These are phyloP conservation scores for Sporothrix dimorphospora DNA, from an alignment of 2,329 filamentous ascomycete genomes.

Conservation along the genomic window DNA sequence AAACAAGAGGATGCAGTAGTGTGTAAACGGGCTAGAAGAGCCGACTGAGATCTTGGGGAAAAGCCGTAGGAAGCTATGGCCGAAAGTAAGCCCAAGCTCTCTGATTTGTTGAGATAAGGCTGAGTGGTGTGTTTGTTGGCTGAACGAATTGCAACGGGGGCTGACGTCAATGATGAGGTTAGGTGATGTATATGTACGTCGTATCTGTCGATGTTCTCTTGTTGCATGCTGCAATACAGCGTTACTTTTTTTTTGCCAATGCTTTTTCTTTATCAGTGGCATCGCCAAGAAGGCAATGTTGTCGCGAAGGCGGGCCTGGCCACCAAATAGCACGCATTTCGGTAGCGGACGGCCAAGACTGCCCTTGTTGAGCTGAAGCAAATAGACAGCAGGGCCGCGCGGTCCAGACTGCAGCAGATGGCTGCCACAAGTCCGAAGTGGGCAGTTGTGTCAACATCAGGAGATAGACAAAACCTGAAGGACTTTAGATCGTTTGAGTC, in stretches of 20 bases:
- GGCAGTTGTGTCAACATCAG: neutral
- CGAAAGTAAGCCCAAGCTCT: slow-evolving; percentile 1
- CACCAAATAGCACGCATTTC: slow-evolving; percentile 4
- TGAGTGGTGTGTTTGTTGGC: neutral
- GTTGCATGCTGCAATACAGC: neutral
- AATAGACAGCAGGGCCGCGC: neutral
- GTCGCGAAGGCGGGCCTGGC: neutral
- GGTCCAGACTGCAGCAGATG: neutral
- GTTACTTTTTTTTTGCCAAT: neutral
- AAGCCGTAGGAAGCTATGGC: neutral
- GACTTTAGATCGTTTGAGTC: neutral
- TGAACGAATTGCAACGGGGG: neutral
- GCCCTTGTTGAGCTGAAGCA: neutral
- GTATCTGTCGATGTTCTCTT: neutral
- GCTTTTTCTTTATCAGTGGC: neutral
- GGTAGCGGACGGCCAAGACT: neutral
- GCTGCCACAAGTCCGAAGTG: neutral
- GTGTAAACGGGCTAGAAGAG: neutral
- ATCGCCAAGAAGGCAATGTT: neutral
- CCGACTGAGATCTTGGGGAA: neutral
- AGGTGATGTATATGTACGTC: neutral
- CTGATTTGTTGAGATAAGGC: slow-evolving; percentile 24
- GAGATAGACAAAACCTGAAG: neutral
- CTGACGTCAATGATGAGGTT: neutral
- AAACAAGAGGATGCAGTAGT: neutral